Base-by-base conservation (phyloP, 352 stramenopile species). In the Globisporangium camurandrum region DNA sequence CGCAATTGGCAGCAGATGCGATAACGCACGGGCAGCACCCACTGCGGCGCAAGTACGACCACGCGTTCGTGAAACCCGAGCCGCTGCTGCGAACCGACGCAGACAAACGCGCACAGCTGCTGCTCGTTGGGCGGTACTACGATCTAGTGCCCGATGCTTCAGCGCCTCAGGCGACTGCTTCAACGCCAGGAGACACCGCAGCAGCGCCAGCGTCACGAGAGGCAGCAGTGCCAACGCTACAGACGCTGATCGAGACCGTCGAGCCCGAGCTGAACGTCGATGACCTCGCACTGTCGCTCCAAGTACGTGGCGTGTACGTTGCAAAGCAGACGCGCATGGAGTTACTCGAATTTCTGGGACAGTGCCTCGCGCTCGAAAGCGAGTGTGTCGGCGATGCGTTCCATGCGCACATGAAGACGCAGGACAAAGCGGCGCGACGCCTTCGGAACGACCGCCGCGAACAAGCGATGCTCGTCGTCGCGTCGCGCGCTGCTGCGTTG, bases 231-330 rank as follows among this genome's bases (percentile, higher is more conserved):
- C 47, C 43, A 16, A 56, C 68, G 10, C 68, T 75, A 9, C 51
- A 73, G 10, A 57, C 66, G 22, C 43, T 88, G 0, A 49, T 82
- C 34, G 75, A 82, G 44, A 88, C 64, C 6, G 65, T 88, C 17
- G 77, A 88, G 36, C 74, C 74, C 0, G 77, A 80, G 34, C 56
- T 88, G 19, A 67, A 86, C 41, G 64, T 86, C 11, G 77, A 88
- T 36, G 66, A 85, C 44, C 53, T 88, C 46, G 68, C 63, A 5
- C 47, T 88, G 1, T 80, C 74, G 7, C 68, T 88, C 9, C 71
- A 79, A 41, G 51, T 88, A 33, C 74, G 77, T 16, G 74, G 77
- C 0, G 70, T 88, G 9, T 72, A 86, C 41, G 17, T 84, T 22
- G 51, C 63, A 3, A 85, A 84, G 51, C 66, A 75, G 34, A 88